Conservation (phyloP, 2,329 filamentous ascomycete genomes). For the Pseudocercospora ulei region DNA sequence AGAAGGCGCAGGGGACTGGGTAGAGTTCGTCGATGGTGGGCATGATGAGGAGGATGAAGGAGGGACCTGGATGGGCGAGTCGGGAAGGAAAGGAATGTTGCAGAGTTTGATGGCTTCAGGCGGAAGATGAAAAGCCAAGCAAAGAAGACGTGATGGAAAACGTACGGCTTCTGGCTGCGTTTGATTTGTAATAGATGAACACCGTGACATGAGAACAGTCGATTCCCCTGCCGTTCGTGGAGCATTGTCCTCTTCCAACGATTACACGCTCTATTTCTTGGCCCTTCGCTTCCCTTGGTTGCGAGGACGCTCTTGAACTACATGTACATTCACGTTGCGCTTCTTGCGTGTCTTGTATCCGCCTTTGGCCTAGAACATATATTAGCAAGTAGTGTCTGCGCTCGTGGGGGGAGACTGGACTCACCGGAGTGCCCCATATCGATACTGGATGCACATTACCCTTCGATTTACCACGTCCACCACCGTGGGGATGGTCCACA, state of each 20-base stretch:
- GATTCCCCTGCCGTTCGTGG: no score
- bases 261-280: slow-evolving; percentile 24
- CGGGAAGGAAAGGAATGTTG: no score
- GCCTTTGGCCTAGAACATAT: slow-evolving; percentile 53
- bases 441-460: slow-evolving; percentile 90
- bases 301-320: slow-evolving; percentile 70
- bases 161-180: no score
- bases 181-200: no score
- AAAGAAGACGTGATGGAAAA: no score
- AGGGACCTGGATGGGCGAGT: no score
- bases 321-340: slow-evolving; percentile 82
- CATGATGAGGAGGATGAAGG: slow-evolving; percentile 8
- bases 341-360: slow-evolving; percentile 87
- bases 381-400: slow-evolving; percentile 18
- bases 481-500: slow-evolving; percentile 95
- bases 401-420: slow-evolving; percentile 35
- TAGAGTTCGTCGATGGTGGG: slow-evolving; percentile 33
- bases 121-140: no score
- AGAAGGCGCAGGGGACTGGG: slow-evolving; percentile 48
- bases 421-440: slow-evolving; percentile 90
- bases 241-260: neutral
- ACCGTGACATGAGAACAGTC: no score
- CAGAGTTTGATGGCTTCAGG: no score
- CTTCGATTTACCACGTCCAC: slow-evolving; percentile 98
- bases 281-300: slow-evolving; percentile 80